Percentiles rank a stretch among this genome's conserved stretches.
phyloP scores from a whole-genome alignment of 2,329 filamentous ascomycete genomes.

The Orbilia brochopaga region DNA sequence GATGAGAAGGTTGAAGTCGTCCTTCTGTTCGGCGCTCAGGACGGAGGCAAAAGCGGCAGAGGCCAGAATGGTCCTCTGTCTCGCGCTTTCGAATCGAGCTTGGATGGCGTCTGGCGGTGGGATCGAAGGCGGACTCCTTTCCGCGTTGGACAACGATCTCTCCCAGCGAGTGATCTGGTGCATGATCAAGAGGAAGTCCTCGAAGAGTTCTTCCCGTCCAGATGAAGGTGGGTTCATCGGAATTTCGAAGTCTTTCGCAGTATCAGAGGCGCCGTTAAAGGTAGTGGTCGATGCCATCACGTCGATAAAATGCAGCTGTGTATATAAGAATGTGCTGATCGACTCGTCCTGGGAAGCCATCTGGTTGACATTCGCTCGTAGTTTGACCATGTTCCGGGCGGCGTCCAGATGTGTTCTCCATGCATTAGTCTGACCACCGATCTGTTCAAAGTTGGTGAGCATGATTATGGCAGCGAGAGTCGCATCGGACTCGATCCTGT shows the following conservation, averaged over 20 bases:
- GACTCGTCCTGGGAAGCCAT: constrained; percentile 36
- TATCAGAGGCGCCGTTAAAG: constrained; percentile 20
- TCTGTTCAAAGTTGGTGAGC: constrained; percentile 47
- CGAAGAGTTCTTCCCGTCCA: constrained; percentile 42
- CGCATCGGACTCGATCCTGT: constrained; percentile 46
- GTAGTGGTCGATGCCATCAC: constrained; percentile 40
- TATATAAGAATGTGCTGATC: constrained; percentile 34
- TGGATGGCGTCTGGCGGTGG: constrained; percentile 44
- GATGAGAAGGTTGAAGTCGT: constrained; percentile 39
- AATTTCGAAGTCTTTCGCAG: constrained; percentile 45
- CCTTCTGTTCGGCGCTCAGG: constrained; percentile 39
- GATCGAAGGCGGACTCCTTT: constrained; percentile 42
- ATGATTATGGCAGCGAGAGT: constrained; percentile 43
- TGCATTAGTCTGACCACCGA: constrained; percentile 44
- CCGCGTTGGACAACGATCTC: constrained; percentile 27
- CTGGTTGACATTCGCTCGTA: constrained; percentile 33
- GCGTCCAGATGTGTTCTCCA: constrained; percentile 47
- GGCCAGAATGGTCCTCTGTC: constrained; percentile 31
- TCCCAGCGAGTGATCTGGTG: constrained; percentile 49
- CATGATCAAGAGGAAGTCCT: constrained; percentile 45
- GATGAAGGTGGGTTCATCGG: constrained; percentile 36
- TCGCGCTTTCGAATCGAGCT: constrained; percentile 42
- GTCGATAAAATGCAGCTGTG: constrained; percentile 42
- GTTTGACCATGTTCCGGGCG: constrained; percentile 41
- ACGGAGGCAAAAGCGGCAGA: constrained; percentile 38